Conservation (phyloP, 257 asterid species). For the Catharanthus roseus region DNA sequence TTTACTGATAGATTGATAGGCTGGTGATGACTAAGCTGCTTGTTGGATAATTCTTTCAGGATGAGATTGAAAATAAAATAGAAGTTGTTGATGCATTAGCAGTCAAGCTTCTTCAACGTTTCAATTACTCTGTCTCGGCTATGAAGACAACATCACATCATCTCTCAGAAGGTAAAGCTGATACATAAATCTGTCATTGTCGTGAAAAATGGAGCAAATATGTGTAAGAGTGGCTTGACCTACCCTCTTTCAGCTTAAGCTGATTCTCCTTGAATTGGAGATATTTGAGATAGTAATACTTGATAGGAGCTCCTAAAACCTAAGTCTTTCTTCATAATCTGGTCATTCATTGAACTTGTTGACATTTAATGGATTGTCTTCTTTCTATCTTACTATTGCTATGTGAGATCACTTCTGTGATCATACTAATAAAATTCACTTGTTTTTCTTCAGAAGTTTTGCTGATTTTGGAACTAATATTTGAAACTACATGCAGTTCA, state of each 20-base stretch:
- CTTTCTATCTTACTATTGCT: neutral
- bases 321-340: neutral
- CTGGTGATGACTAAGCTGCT: slow-evolving; percentile 7
- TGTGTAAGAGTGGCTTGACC: neutral
- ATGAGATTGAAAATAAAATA: slow-evolving; percentile 80
- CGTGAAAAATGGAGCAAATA: neutral
- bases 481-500: slow-evolving; percentile 49
- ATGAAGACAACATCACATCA: slow-evolving; percentile 79
- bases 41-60: slow-evolving; percentile 42
- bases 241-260: neutral
- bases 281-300: too few species aligned
- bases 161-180: slow-evolving; percentile 71
- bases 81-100: slow-evolving; percentile 96
- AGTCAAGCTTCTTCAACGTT: slow-evolving; percentile 88
- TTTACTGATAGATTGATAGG: too few species aligned
- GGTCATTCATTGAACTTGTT: neutral
- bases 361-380: neutral
- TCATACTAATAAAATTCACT: neutral
- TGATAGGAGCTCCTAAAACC: neutral
- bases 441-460: neutral
- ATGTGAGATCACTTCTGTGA: neutral
- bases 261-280: neutral
- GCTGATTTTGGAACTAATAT: neutral
- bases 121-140: slow-evolving; percentile 76
- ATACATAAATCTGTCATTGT: neutral